Evolutionary conservation across 176 grass and related monocot genomes (phyloP).

Genomic region (Aegilops speltoides): DNA sequence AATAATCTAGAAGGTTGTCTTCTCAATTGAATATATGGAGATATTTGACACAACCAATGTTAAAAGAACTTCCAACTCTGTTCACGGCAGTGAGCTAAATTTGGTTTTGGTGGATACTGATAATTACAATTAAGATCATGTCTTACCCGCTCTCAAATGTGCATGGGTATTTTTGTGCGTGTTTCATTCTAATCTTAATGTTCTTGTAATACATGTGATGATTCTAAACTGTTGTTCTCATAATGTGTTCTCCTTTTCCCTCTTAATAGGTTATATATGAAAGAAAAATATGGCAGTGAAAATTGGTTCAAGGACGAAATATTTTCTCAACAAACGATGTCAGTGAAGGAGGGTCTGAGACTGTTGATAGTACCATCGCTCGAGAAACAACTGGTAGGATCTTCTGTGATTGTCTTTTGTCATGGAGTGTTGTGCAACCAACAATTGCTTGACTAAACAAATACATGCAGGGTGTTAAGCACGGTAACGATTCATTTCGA

Average conservation of each 20-base stretch:
- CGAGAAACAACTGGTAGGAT: conserved; percentile 67
- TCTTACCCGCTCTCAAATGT: neutral
- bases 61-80: neutral
- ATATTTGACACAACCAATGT: neutral
- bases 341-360: conserved; percentile 80
- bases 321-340: conserved; percentile 49
- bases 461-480: conserved; percentile 65
- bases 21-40: neutral
- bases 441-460: conserved; percentile 4
- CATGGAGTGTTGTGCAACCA: conserved; percentile 9
- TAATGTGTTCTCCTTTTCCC: conserved; percentile 16
- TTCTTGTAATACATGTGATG: neutral
- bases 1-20: neutral
- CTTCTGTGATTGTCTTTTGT: conserved; percentile 22
- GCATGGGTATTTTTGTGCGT: neutral
- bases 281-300: conserved; percentile 70
- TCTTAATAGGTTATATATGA: conserved; percentile 68
- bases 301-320: conserved; percentile 63
- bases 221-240: neutral
- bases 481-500: conserved; percentile 58
- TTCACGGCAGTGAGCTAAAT: neutral
- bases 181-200: neutral
- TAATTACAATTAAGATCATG: conserved; percentile 24
- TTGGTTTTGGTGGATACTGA: neutral
- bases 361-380: conserved; percentile 55